Percentiles rank a stretch among this genome's conserved stretches.
Conservation (phyloP, 2,329 filamentous ascomycete species). For the Sphaerulina musiva region DNA sequence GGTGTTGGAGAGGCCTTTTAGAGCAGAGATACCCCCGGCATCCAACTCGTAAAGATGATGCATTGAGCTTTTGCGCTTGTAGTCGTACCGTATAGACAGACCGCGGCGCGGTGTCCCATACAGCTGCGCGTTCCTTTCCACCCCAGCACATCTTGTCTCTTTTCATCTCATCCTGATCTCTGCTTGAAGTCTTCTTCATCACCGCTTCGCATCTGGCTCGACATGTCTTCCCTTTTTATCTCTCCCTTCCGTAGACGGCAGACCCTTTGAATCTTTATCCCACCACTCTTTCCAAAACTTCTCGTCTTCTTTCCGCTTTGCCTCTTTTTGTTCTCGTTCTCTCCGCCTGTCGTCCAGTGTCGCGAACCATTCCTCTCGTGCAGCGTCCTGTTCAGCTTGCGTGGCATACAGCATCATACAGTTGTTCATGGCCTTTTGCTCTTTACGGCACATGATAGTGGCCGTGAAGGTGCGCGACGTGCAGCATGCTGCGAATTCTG, state of each 20-base stretch:
- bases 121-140: background rate
- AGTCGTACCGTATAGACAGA: conserved; percentile 1
- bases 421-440: conserved; percentile 80
- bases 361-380: conserved; percentile 89
- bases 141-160: background rate
- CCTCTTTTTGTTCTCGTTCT: conserved; percentile 55
- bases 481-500: conserved; percentile 89
- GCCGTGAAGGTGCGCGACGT: conserved; percentile 78
- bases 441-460: conserved; percentile 73
- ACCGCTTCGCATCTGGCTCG: background rate
- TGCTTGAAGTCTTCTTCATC: background rate
- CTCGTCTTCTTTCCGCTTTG: conserved; percentile 39
- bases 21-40: conserved; percentile 1
- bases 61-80: background rate
- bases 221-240: conserved; percentile 13
- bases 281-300: conserved; percentile 49
- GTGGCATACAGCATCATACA: conserved; percentile 89
- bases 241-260: conserved; percentile 14
- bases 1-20: conserved; percentile 17
- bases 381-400: conserved; percentile 75
- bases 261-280: conserved; percentile 35
- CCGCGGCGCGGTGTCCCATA: conserved; percentile 3
- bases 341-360: conserved; percentile 62
- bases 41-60: background rate
- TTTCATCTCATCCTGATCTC: background rate